Percentiles rank a stretch among this genome's conserved stretches.
Evolutionary conservation across 306 rosid species (phyloP).

Genomic region (Vigna mungo): DNA sequence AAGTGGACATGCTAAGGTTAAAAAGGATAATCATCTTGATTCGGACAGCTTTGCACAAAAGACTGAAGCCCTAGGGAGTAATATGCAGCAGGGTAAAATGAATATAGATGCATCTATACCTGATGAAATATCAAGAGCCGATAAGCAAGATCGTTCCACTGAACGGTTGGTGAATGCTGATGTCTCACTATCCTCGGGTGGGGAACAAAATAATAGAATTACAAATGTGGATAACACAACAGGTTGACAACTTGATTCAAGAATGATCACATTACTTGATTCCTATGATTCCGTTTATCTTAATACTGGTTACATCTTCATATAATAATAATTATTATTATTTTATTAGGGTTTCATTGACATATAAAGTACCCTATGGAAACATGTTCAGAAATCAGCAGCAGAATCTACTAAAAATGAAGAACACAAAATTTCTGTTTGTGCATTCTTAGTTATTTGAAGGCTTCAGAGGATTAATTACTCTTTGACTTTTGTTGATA

Average conservation of each 20-base stretch:
- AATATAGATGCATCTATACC: constrained; percentile 61
- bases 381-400: not conserved
- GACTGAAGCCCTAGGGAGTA: constrained; percentile 59
- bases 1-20: constrained; percentile 70
- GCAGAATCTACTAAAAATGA: not conserved
- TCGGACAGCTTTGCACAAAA: constrained; percentile 57
- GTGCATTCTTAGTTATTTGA: not conserved
- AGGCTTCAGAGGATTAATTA: not conserved
- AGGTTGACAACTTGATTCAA: constrained; percentile 61
- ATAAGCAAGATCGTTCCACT: constrained; percentile 70
- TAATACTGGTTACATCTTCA: constrained; percentile 6
- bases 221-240: constrained; percentile 62
- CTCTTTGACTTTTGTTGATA: not conserved
- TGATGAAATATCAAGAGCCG: constrained; percentile 71
- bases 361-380: not conserved
- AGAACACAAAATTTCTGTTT: not conserved
- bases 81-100: constrained; percentile 63
- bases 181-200: constrained; percentile 59
- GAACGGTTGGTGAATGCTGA: constrained; percentile 63
- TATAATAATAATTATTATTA: not conserved
- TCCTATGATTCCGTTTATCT: constrained; percentile 1
- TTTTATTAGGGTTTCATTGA: not conserved
- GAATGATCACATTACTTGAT: constrained; percentile 36
- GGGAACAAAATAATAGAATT: constrained; percentile 79
- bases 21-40: constrained; percentile 66